Evolutionary conservation across 2,329 filamentous ascomycete species (phyloP).

Genomic region (Fusarium xylarioides): DNA sequence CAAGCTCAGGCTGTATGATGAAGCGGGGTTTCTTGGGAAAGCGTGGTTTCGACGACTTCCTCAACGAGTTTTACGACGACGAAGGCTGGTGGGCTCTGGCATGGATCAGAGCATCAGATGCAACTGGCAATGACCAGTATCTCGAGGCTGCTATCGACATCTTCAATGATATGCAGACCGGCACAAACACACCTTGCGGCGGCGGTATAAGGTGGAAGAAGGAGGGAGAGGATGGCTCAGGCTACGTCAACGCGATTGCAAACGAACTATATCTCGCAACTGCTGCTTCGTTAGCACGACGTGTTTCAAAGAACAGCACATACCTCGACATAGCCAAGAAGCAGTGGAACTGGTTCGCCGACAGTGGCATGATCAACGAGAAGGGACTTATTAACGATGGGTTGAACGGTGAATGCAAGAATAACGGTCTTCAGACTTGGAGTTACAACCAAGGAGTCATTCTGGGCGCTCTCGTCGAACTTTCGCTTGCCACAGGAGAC

Average conservation of each 20-base stretch:
- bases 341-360: conserved; percentile 63
- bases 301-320: conserved; percentile 50
- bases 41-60: conserved; percentile 52
- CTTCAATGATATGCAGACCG: conserved; percentile 65
- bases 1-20: conserved; percentile 42
- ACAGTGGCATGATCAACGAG: conserved; percentile 61
- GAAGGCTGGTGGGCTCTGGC: conserved; percentile 72
- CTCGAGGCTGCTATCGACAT: conserved; percentile 62
- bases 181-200: conserved; percentile 58
- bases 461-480: conserved; percentile 63
- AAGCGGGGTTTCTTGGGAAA: conserved; percentile 48
- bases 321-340: conserved; percentile 60
- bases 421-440: conserved; percentile 61
- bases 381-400: conserved; percentile 64
- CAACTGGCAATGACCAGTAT: conserved; percentile 61
- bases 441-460: conserved; percentile 69
- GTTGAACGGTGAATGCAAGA: conserved; percentile 57
- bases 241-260: conserved; percentile 63
- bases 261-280: conserved; percentile 67
- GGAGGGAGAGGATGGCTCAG: conserved; percentile 44
- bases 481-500: conserved; percentile 56
- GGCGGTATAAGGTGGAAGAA: conserved; percentile 67
- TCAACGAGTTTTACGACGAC: conserved; percentile 67
- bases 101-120: conserved; percentile 65
- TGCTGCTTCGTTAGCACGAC: conserved; percentile 62